Evolutionary conservation across 2,329 filamentous ascomycete genomes (phyloP).

Genomic region (Sclerotinia nivalis): DNA sequence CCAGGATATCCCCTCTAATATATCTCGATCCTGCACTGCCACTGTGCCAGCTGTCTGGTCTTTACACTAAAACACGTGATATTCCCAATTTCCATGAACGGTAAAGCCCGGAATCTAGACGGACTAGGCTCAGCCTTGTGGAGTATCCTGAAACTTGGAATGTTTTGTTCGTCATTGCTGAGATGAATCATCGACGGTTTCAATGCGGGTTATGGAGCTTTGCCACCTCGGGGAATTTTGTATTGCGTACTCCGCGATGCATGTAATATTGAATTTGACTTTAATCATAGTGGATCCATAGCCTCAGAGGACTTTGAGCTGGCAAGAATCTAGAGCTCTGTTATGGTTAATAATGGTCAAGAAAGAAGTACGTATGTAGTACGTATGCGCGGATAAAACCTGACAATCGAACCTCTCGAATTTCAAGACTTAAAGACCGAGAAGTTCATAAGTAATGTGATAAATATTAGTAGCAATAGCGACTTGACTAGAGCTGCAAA

Average conservation of each 20-base stretch:
- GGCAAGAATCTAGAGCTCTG: background rate
- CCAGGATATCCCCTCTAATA: conserved; percentile 5
- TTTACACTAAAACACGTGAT: background rate
- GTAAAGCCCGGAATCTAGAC: background rate
- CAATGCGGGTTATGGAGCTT: background rate
- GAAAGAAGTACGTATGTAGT: background rate
- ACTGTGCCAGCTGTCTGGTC: background rate
- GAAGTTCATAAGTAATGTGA: background rate
- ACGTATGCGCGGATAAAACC: background rate
- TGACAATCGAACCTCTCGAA: background rate
- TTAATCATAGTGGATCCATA: background rate
- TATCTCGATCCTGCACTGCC: background rate
- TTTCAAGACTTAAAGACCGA: background rate
- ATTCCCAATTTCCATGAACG: background rate
- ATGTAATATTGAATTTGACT: background rate
- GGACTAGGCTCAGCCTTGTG: background rate
- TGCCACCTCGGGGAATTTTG: background rate
- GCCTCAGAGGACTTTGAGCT: background rate
- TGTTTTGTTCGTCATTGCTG: background rate
- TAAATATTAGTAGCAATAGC: background rate
- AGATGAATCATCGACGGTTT: conserved; percentile 4
- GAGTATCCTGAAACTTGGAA: background rate
- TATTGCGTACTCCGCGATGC: background rate
- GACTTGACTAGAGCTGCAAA: background rate
- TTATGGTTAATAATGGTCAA: background rate